Evolutionary conservation across 495 filamentous ascomycete species (phyloP).

Genomic region (Elasticomyces elasticus): DNA sequence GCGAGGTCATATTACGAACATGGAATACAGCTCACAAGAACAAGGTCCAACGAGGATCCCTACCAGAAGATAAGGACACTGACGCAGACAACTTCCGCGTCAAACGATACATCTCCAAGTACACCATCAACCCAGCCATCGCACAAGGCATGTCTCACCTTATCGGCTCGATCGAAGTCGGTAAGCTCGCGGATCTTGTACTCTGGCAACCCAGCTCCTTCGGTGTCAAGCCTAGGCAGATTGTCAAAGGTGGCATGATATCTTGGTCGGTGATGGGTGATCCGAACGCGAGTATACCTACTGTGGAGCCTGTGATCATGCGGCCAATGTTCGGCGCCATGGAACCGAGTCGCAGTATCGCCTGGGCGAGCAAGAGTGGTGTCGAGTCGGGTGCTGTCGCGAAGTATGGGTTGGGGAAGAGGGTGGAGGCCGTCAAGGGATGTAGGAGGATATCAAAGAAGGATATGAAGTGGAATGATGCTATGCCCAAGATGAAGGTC

Average conservation of each 20-base stretch:
- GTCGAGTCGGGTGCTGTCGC: constrained; percentile 52
- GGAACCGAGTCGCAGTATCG: constrained; percentile 58
- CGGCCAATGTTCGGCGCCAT: constrained; percentile 78
- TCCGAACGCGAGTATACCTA: constrained; percentile 86
- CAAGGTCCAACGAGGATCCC: constrained; percentile 68
- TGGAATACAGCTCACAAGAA: constrained; percentile 99
- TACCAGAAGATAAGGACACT: constrained; percentile 70
- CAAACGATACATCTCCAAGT: constrained; percentile 90
- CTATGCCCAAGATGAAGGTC: constrained; percentile 83
- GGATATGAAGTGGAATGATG: constrained; percentile 91
- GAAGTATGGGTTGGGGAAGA: constrained; percentile 67
- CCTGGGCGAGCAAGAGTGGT: constrained; percentile 72
- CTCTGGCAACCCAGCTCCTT: constrained; percentile 82
- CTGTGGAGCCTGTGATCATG: constrained; percentile 75
- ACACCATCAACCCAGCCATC: constrained; percentile 92
- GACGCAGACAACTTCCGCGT: constrained; percentile 88
- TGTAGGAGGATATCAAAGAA: constrained; percentile 75
- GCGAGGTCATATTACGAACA: constrained; percentile 87
- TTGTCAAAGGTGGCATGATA: constrained; percentile 90
- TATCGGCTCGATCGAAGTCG: constrained; percentile 78
- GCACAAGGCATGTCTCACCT: constrained; percentile 89
- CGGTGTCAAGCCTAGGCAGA: constrained; percentile 71
- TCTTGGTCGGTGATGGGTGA: constrained; percentile 86
- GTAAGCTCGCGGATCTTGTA: constrained; percentile 86
- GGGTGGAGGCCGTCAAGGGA: constrained; percentile 68